Conservation (phyloP, 305 asterid species). For the Ilex paraguariensis region DNA sequence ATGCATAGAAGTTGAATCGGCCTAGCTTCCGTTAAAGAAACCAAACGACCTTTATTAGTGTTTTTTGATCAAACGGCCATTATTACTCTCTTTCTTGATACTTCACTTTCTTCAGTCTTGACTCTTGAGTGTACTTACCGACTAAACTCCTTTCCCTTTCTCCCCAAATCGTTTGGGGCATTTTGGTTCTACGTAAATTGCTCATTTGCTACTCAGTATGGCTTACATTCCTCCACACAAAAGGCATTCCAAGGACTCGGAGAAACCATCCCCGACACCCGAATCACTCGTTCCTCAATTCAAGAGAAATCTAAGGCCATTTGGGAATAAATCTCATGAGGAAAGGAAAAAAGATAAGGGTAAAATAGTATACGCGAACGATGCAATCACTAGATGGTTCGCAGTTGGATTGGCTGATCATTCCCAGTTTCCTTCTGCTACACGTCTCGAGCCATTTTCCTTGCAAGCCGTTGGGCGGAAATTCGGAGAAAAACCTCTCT, state of each 20-base stretch:
- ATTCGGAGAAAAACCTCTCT: slow-evolving; percentile 31
- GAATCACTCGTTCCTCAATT: neutral
- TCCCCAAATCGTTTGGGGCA: too few relatives aligned
- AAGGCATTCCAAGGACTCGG: slow-evolving; percentile 20
- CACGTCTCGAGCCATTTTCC: slow-evolving; percentile 28
- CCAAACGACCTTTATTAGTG: too few relatives aligned
- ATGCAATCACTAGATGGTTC: slow-evolving; percentile 36
- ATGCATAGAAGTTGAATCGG: too few relatives aligned
- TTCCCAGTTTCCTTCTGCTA: slow-evolving; percentile 16
- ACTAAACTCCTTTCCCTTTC: too few relatives aligned
- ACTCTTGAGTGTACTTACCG: too few relatives aligned
- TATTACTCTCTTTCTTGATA: too few relatives aligned
- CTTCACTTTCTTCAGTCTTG: too few relatives aligned
- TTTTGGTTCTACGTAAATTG: too few relatives aligned
- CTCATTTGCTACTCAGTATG: slow-evolving; percentile 5
- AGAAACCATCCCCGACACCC: neutral
- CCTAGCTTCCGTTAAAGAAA: too few relatives aligned
- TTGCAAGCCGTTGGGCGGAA: slow-evolving; percentile 15
- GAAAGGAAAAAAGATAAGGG: slow-evolving; percentile 8
- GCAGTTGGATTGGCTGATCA: slow-evolving; percentile 29
- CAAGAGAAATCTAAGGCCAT: neutral
- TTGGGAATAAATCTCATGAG: neutral
- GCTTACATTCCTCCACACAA: slow-evolving; percentile 45
- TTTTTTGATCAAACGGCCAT: too few relatives aligned
- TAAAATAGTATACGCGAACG: slow-evolving; percentile 16